phyloP scores from a whole-genome alignment of 2,329 filamentous ascomycete genomes.

The Aspergillus sp. region DNA sequence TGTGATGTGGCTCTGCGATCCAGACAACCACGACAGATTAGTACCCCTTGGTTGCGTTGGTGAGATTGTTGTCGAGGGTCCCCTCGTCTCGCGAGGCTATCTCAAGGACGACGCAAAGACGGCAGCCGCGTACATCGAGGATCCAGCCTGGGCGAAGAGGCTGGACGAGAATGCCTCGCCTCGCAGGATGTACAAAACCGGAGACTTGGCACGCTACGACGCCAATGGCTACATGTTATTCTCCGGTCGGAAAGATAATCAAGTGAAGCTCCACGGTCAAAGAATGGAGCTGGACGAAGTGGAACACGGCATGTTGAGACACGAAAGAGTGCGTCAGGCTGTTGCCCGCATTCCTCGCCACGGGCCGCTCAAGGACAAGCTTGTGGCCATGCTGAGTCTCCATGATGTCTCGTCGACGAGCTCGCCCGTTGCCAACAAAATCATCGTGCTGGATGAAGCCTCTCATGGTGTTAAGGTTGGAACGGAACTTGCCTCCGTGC shows the following conservation, averaged over 20 bases:
- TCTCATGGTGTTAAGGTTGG: not conserved
- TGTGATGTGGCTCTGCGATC: conserved; percentile 6
- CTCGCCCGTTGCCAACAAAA: not conserved
- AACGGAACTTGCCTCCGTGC: not conserved
- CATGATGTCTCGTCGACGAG: not conserved
- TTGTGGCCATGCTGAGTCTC: not conserved
- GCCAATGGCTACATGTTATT: not conserved
- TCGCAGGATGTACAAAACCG: conserved; percentile 5
- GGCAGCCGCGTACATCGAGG: not conserved
- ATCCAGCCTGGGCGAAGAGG: not conserved
- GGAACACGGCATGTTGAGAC: not conserved
- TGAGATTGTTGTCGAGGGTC: conserved; percentile 7
- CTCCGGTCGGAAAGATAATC: conserved; percentile 7
- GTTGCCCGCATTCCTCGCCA: not conserved
- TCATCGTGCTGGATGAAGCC: not conserved
- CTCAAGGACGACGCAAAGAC: not conserved
- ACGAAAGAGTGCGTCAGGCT: not conserved
- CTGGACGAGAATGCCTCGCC: not conserved
- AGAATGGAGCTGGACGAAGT: conserved; percentile 9
- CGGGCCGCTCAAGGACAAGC: not conserved
- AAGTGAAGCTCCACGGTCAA: conserved; percentile 12
- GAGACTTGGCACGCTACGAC: conserved; percentile 5
- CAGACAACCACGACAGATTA: conserved; percentile 3
- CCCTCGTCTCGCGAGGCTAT: not conserved
- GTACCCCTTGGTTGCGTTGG: conserved; percentile 6